A percentile compares a stretch with the other conserved stretches of the same genome.
Conservation (phyloP, 306 rosid genomes). For the Gynostemma pentaphyllum region DNA sequence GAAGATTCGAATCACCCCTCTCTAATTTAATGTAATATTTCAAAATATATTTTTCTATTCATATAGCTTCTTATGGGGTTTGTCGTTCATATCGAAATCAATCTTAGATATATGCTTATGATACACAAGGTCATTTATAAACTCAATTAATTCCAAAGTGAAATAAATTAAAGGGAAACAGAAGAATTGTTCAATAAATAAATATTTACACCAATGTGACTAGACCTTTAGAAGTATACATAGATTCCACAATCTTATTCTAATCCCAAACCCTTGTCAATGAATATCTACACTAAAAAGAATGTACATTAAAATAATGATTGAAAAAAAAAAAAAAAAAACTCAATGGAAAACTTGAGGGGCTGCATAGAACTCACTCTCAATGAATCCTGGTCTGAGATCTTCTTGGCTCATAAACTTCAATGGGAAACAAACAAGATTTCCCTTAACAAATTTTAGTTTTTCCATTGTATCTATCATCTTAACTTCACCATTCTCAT, state of each 20-base stretch:
- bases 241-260: not conserved
- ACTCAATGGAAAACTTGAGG: conserved; percentile 32
- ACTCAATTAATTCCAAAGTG: not conserved
- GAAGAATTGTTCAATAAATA: not conserved
- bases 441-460: conserved; percentile 27
- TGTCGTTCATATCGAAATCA: not conserved
- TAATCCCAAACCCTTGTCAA: too few relatives aligned
- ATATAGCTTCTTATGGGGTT: too few relatives aligned
- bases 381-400: conserved; percentile 34
- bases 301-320: not conserved
- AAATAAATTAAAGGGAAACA: not conserved
- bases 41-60: too few relatives aligned
- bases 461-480: conserved; percentile 24
- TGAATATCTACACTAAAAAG: not conserved
- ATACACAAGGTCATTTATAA: not conserved
- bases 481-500: conserved; percentile 16
- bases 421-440: conserved; percentile 33
- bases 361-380: conserved; percentile 36
- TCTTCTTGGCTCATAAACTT: conserved; percentile 32
- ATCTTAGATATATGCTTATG: not conserved
- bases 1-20: too few relatives aligned
- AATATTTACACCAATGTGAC: not conserved
- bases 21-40: too few relatives aligned
- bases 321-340: not conserved
- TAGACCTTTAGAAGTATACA: not conserved